These are phyloP conservation scores for Talaromyces verruculosus DNA, from an alignment of 2,329 filamentous ascomycete species.

Conservation along the genomic window DNA sequence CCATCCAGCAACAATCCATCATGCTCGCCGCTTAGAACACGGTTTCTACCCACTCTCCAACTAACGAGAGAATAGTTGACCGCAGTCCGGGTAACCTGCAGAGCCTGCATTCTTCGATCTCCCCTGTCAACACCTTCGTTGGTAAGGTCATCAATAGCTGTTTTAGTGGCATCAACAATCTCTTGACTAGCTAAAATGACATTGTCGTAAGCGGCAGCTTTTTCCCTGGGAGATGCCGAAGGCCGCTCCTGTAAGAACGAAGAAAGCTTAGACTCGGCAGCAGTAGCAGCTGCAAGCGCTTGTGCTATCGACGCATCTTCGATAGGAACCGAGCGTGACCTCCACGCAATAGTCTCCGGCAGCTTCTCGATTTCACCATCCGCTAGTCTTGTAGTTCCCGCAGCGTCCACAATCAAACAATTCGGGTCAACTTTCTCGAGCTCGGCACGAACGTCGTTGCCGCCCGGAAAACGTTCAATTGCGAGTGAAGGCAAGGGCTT, in stretches of 20 bases:
- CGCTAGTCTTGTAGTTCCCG: slow-evolving; percentile 48
- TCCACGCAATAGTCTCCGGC: slow-evolving; percentile 79
- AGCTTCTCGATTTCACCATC: slow-evolving; percentile 51
- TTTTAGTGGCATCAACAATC: slow-evolving; percentile 87
- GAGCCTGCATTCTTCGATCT: slow-evolving; percentile 82
- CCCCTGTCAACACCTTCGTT: slow-evolving; percentile 80
- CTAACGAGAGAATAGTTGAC: slow-evolving; percentile 93
- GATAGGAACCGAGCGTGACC: slow-evolving; percentile 78
- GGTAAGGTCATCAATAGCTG: slow-evolving; percentile 84
- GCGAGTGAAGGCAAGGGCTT: slow-evolving; percentile 77
- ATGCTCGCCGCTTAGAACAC: slow-evolving; percentile 77
- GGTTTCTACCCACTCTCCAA: slow-evolving; percentile 91
- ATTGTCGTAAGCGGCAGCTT: slow-evolving; percentile 84
- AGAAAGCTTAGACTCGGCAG: slow-evolving; percentile 54
- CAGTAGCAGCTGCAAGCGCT: slow-evolving; percentile 69
- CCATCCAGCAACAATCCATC: slow-evolving; percentile 66
- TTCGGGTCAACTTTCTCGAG: slow-evolving; percentile 70
- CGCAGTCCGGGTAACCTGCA: slow-evolving; percentile 88
- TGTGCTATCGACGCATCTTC: slow-evolving; percentile 91
- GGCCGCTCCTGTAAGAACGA: slow-evolving; percentile 47
- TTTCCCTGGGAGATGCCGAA: slow-evolving; percentile 54
- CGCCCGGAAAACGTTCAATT: slow-evolving; percentile 71
- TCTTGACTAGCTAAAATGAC: slow-evolving; percentile 90
- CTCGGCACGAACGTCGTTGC: slow-evolving; percentile 60
- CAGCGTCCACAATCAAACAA: slow-evolving; percentile 62